Evolutionary conservation across 1,284 basidiomycete species (phyloP).

Genomic region (Tetrapyrgos nigripes): DNA sequence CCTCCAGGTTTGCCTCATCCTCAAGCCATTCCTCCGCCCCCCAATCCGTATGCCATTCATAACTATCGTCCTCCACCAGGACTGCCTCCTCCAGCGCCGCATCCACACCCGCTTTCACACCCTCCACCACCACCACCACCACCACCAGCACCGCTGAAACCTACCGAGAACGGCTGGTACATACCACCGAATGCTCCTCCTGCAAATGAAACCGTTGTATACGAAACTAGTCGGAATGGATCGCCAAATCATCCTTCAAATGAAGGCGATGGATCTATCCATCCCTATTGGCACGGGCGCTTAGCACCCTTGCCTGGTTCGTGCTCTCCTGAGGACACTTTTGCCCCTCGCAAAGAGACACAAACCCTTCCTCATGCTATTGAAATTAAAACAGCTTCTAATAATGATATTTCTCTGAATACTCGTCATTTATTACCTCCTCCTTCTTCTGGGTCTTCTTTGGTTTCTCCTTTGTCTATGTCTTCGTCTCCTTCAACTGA

Average conservation of each 20-base stretch:
- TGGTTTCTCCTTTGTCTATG: conserved; percentile 1
- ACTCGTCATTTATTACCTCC: conserved; percentile 25
- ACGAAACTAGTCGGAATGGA: neutral
- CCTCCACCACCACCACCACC: neutral
- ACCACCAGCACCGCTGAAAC: neutral
- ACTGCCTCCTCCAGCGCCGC: neutral
- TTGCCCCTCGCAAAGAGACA: conserved; percentile 26
- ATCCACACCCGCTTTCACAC: neutral
- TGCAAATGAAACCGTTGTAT: neutral
- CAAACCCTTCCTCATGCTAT: conserved; percentile 22
- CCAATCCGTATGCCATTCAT: neutral
- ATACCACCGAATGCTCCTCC: neutral
- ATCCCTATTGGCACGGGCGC: conserved; percentile 47
- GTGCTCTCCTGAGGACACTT: conserved; percentile 38
- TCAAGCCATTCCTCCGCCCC: neutral
- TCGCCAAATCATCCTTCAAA: neutral
- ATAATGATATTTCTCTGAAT: neutral
- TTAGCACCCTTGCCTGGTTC: conserved; percentile 49
- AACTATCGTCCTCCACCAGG: neutral
- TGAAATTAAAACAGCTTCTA: conserved; percentile 9
- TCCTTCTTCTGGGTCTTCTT: conserved; percentile 23
- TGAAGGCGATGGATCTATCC: conserved; percentile 20
- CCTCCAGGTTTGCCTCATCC: neutral
- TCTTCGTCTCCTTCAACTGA: neutral
- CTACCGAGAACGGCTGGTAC: conserved; percentile 6